These are phyloP conservation scores for Aspergillus caelatus DNA, from an alignment of 2,329 filamentous ascomycete genomes.

Conservation along the genomic window DNA sequence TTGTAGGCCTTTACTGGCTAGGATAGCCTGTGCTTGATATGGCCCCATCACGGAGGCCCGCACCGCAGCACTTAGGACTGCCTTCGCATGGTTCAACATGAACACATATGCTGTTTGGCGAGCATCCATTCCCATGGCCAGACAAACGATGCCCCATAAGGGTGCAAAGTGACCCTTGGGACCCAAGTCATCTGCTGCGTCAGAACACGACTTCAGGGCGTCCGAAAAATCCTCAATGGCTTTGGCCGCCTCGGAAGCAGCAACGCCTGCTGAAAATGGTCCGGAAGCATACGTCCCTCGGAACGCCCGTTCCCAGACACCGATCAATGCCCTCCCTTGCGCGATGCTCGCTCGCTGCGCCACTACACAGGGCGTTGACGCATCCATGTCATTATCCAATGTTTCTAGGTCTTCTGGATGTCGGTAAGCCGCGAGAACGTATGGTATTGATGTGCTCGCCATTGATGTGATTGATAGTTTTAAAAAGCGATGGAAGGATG, in stretches of 20 bases:
- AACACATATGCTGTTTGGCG: slow-evolving; percentile 63
- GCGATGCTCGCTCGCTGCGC: slow-evolving; percentile 63
- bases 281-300: slow-evolving; percentile 34
- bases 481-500: slow-evolving; percentile 59
- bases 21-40: slow-evolving; percentile 63
- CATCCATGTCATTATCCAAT: slow-evolving; percentile 66
- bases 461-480: slow-evolving; percentile 60
- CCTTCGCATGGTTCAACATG: slow-evolving; percentile 65
- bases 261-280: slow-evolving; percentile 12
- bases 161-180: slow-evolving; percentile 62
- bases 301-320: slow-evolving; percentile 63
- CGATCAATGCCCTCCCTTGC: slow-evolving; percentile 62
- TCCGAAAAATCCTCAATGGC: slow-evolving; percentile 43
- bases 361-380: slow-evolving; percentile 64
- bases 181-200: slow-evolving; percentile 34
- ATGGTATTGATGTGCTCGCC: slow-evolving; percentile 62
- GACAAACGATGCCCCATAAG: slow-evolving; percentile 61
- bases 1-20: slow-evolving; percentile 58
- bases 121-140: slow-evolving; percentile 55
- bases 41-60: slow-evolving; percentile 66
- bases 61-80: slow-evolving; percentile 64
- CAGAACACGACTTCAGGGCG: slow-evolving; percentile 38
- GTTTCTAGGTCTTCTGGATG: slow-evolving; percentile 52
- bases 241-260: slow-evolving; percentile 25
- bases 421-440: slow-evolving; percentile 60